Evolutionary conservation across 768 basidiomycete species (phyloP).

Genomic region (Pleurotus salmoneostramineus): DNA sequence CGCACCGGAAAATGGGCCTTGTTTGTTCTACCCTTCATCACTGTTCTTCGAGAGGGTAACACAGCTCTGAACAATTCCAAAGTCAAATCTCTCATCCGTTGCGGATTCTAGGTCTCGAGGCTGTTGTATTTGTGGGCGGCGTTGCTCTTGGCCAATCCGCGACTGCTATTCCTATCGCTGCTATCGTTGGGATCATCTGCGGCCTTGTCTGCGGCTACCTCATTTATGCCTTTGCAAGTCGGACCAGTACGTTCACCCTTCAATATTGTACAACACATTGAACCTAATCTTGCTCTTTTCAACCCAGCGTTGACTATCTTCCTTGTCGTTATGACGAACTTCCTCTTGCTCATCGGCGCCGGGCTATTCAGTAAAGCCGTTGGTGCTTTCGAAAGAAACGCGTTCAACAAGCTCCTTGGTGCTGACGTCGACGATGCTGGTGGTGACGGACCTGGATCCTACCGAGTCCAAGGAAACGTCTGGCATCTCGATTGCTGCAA

Average conservation of each 20-base stretch:
- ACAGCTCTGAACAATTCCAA: background rate
- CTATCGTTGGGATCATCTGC: conserved; percentile 78
- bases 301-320: conserved; percentile 74
- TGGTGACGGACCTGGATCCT: conserved; percentile 83
- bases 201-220: conserved; percentile 72
- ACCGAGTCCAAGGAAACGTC: conserved; percentile 74
- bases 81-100: no score
- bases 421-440: conserved; percentile 62
- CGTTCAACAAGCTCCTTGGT: conserved; percentile 68
- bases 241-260: conserved; percentile 46
- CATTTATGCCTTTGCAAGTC: conserved; percentile 78
- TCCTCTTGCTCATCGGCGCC: conserved; percentile 90
- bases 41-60: conserved; percentile 86
- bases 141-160: conserved; percentile 85
- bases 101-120: conserved; percentile 61
- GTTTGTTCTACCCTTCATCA: conserved; percentile 86
- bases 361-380: conserved; percentile 85
- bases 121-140: conserved; percentile 90
- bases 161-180: conserved; percentile 84
- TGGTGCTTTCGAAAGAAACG: conserved; percentile 66
- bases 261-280: background rate
- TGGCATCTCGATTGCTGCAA: conserved; percentile 88
- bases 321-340: conserved; percentile 87
- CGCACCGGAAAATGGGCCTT: conserved; percentile 78
- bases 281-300: background rate